Conservation (phyloP, 2,329 filamentous ascomycete species). For the Hirsutella thompsonii region DNA sequence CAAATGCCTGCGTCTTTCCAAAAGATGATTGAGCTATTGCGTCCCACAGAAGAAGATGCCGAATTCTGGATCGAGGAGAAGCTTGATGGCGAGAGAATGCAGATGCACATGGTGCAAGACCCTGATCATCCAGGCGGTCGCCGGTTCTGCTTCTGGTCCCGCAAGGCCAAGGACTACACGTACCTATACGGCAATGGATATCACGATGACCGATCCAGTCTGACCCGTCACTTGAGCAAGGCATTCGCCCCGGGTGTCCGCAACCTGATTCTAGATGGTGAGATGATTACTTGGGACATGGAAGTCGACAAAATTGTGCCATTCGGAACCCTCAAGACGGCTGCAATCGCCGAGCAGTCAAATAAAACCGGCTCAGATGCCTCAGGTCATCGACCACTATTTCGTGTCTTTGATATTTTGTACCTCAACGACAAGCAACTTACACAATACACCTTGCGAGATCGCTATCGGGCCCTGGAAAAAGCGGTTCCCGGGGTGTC, state of each 20-base stretch:
- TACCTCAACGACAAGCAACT: slow-evolving; percentile 73
- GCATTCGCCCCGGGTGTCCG: slow-evolving; percentile 68
- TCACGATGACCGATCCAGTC: slow-evolving; percentile 57
- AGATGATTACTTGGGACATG: slow-evolving; percentile 98
- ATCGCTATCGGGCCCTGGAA: slow-evolving; percentile 64
- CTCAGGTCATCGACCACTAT: slow-evolving; percentile 51
- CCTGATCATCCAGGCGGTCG: slow-evolving; percentile 52
- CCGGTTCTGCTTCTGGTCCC: slow-evolving; percentile 80
- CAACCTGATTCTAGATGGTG: slow-evolving; percentile 86
- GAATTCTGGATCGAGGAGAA: slow-evolving; percentile 98
- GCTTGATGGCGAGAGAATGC: slow-evolving; percentile 91
- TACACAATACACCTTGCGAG: slow-evolving; percentile 70
- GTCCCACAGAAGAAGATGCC: slow-evolving; percentile 53
- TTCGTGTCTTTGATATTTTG: slow-evolving; percentile 81
- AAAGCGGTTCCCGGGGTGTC: slow-evolving; percentile 56
- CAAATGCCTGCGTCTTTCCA: slow-evolving; percentile 69
- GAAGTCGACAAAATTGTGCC: slow-evolving; percentile 70
- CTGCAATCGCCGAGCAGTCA: slow-evolving; percentile 66
- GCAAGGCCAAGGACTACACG: slow-evolving; percentile 92
- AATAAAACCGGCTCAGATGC: slow-evolving; percentile 41
- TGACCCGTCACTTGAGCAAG: slow-evolving; percentile 67
- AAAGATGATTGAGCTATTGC: slow-evolving; percentile 59
- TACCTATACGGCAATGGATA: slow-evolving; percentile 79
- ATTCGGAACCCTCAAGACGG: slow-evolving; percentile 89
- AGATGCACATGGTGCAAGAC: slow-evolving; percentile 81